Evolutionary conservation across 805 yeast species (phyloP).

Genomic region (Clavispora vitiphila): DNA sequence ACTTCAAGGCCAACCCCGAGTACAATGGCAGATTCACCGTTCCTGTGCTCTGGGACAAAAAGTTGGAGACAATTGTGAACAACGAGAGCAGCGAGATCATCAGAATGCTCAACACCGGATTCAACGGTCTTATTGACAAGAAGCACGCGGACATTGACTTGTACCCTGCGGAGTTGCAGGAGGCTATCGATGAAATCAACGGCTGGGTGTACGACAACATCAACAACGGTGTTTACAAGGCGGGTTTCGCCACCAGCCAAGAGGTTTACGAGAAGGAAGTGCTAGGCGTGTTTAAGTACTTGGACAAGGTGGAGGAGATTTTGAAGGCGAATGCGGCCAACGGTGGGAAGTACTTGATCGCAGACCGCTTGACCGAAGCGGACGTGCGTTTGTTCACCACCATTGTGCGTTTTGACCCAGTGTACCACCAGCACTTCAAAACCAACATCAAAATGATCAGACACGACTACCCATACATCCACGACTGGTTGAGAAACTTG

Average conservation of each 20-base stretch:
- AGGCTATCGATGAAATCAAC: conserved; percentile 70
- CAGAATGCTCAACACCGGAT: conserved; percentile 74
- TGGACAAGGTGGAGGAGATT: conserved; percentile 66
- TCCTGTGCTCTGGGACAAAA: conserved; percentile 89
- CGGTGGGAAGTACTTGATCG: conserved; percentile 41
- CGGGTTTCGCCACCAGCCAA: conserved; percentile 85
- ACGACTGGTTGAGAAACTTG: conserved; percentile 74
- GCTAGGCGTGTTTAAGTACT: conserved; percentile 52
- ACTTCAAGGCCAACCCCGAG: conserved; percentile 68
- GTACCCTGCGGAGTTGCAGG: conserved; percentile 52
- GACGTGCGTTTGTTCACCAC: conserved; percentile 87
- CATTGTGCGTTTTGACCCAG: conserved; percentile 85
- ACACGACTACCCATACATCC: conserved; percentile 68
- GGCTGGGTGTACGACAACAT: conserved; percentile 78
- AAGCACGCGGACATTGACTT: conserved; percentile 50
- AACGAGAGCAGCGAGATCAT: conserved; percentile 90
- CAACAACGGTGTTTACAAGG: conserved; percentile 89
- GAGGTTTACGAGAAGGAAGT: conserved; percentile 75
- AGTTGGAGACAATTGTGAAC: conserved; percentile 76
- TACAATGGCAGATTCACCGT: conserved; percentile 86
- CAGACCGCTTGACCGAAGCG: conserved; percentile 76
- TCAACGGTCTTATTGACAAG: conserved; percentile 51
- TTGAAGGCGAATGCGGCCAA: conserved; percentile 42
- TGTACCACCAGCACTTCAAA: conserved; percentile 93
- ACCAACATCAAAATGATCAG: conserved; percentile 83